Base-by-base conservation (phyloP, 352 stramenopile genomes). In the Globisporangium lucens region DNA sequence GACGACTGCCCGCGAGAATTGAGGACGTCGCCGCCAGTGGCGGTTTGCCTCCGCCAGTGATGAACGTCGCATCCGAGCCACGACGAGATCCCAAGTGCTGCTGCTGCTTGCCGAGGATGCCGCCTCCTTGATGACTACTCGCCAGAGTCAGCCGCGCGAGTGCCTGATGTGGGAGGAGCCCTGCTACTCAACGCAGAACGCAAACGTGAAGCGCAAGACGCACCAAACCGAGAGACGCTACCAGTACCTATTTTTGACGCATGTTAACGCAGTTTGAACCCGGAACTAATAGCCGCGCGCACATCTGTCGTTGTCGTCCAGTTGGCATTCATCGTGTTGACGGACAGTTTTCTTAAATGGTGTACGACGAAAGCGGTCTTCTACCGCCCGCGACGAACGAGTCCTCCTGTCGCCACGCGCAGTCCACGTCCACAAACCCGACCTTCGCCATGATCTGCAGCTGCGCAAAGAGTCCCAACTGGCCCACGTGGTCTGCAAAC, bases 341-440 rank as follows among this genome's bases (percentile, higher is more conserved):
- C 29, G 51, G n/a, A 27, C 24, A 24, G 10, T 0, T 56, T 36
- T 36, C 12, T 22, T 57, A 29, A 36, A 22, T n/a, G 24, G 22
- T 36, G n/a, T 52, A 52, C 22, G 49, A 33, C 12, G 20, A 12
- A 20, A 59, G 9, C 13, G 83, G 80, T 35, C 78, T 82, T 4
- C 80, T 76, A 2, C 74, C 86, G 24, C 86, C 84, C 6, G 83
- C 77, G 20, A 93, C 82, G 47, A 94, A 94, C 47, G 84, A 93
- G 47, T 91, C 86, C n/a, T 69, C 66, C 63, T 91, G 75, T 33
- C 86, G 74, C 86, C 86, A 94, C 43, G 84, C 78, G 35, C 84
- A 89, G 65, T 93, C 86, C 2, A 94, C 78, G 61, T 94, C 84
- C 41, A 83, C 71, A 65, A 92, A 94, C 0, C 86, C 86, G 2